A percentile compares a stretch with the other conserved stretches of the same genome.
Evolutionary conservation across 805 yeast species (phyloP).

Genomic region (Ogataea nakhonphanomensis): DNA sequence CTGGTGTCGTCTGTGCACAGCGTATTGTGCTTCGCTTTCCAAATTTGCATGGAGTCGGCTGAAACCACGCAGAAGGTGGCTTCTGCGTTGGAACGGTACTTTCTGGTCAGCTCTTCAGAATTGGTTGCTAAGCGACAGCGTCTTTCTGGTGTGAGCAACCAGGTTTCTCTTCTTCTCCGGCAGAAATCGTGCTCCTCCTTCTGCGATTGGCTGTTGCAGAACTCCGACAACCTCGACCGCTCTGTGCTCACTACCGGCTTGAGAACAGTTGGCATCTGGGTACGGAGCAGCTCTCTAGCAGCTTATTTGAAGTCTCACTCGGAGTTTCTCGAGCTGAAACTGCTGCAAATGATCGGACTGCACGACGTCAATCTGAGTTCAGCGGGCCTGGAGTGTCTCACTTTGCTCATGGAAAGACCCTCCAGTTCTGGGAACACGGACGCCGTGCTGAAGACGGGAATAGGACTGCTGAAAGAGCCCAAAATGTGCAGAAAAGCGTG

Average conservation of each 20-base stretch:
- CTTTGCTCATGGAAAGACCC: neutral
- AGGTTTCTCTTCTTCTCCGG: constrained; percentile 1
- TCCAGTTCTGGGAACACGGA: neutral
- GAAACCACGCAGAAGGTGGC: neutral
- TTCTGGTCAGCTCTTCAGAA: neutral
- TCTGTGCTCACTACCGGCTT: neutral
- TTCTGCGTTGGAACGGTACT: neutral
- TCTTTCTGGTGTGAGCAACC: neutral
- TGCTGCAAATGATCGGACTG: constrained; percentile 1
- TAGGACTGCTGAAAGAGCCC: constrained; percentile 37
- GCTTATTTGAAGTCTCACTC: neutral
- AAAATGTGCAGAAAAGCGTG: constrained; percentile 26
- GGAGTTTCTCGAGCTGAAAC: neutral
- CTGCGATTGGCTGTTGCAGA: neutral
- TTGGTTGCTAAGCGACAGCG: neutral
- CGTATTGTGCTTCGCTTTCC: constrained; percentile 4
- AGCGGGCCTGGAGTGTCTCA: neutral
- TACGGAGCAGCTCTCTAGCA: neutral
- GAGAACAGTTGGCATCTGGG: neutral
- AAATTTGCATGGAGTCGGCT: neutral
- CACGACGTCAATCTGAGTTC: constrained; percentile 1
- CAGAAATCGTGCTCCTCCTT: neutral
- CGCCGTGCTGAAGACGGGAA: constrained; percentile 31
- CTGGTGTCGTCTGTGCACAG: neutral
- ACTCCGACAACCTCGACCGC: constrained; percentile 1